Conservation (phyloP, 1,139 yeast genomes). For the Suhomyces maxii region DNA sequence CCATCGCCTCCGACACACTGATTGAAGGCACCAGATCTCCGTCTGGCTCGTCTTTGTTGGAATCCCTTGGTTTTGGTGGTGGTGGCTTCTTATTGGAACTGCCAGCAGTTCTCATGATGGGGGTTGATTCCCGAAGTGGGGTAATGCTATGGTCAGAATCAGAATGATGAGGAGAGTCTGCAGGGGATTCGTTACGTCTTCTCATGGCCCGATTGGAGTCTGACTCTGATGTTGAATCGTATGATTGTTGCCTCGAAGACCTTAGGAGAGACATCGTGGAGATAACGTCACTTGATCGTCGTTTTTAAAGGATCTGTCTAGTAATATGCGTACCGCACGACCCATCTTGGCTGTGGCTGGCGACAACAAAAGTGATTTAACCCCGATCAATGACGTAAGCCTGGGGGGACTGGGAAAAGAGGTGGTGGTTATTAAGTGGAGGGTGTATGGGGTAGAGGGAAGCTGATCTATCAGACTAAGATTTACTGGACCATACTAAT, state of each 20-base stretch:
- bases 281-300: background rate
- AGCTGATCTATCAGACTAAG: too few relatives aligned
- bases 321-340: background rate
- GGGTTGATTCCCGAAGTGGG: background rate
- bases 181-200: background rate
- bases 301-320: background rate
- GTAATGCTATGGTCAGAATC: background rate
- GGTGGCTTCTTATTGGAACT: background rate
- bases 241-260: slow-evolving; percentile 5
- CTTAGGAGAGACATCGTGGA: slow-evolving; percentile 2
- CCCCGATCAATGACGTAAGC: too few relatives aligned
- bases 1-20: slow-evolving; percentile 1
- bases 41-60: background rate
- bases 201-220: background rate
- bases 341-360: background rate
- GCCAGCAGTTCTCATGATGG: background rate
- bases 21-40: background rate
- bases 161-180: background rate
- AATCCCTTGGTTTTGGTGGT: background rate
- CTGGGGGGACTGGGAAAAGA: background rate
- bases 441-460: too few relatives aligned
- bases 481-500: too few relatives aligned
- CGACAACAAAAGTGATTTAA: background rate
- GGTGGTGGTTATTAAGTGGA: background rate
- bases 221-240: slow-evolving; percentile 2